phyloP scores from a whole-genome alignment of 441 rosid genomes.

The Aquilaria agallochum region DNA sequence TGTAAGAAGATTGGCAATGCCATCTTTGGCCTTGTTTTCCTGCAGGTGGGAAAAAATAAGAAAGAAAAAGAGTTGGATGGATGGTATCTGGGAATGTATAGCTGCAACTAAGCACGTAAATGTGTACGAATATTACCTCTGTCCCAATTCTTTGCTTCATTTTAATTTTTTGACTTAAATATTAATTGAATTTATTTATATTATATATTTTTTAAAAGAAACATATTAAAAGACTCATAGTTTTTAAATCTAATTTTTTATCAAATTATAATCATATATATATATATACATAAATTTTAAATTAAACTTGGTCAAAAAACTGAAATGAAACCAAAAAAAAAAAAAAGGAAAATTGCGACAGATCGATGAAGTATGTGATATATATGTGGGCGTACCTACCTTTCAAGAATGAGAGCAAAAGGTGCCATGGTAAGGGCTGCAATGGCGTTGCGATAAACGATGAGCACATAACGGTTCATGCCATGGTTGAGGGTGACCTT shows the following conservation, averaged over 20 bases:
- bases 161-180: no score
- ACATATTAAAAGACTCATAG: no score
- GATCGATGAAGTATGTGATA: neutral
- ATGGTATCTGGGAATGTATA: no score
- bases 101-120: no score
- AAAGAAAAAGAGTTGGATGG: neutral
- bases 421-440: conserved; percentile 72
- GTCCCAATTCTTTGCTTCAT: no score
- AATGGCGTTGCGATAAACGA: conserved; percentile 59
- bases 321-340: neutral
- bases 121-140: no score
- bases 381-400: conserved; percentile 27
- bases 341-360: neutral
- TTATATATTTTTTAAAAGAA: no score
- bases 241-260: no score
- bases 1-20: conserved; percentile 52
- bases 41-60: conserved; percentile 13
- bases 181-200: no score
- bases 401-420: conserved; percentile 66
- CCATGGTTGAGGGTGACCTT: conserved; percentile 60
- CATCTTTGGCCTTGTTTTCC: conserved; percentile 78
- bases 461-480: conserved; percentile 57
- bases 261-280: no score
- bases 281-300: no score
- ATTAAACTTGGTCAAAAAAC: no score